Percentiles rank a stretch among this genome's conserved stretches.
phyloP scores from a whole-genome alignment of 75 land plant species.

The Chamaecyparis obtusa region DNA sequence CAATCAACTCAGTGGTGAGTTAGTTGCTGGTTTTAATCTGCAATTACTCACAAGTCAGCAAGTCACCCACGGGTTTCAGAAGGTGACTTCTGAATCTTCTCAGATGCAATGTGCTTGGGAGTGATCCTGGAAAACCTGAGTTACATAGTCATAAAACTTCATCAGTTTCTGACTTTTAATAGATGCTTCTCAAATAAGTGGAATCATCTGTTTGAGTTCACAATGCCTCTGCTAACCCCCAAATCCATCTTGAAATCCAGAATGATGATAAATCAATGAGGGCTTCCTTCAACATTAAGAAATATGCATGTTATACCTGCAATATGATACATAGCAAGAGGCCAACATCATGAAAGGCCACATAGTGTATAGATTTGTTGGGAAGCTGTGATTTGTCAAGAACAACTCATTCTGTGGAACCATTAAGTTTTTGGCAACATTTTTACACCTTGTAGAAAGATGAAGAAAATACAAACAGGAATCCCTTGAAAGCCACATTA shows the following conservation, averaged over 20 bases:
- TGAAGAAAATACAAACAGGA: neutral
- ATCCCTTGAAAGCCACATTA: neutral
- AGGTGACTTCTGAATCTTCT: neutral
- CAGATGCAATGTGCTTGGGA: neutral
- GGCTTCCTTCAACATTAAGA: neutral
- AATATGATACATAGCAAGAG: neutral
- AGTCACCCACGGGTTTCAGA: no score
- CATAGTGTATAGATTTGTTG: neutral
- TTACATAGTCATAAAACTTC: neutral
- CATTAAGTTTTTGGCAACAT: neutral
- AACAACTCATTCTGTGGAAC: neutral
- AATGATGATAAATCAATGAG: neutral
- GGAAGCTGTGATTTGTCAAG: neutral
- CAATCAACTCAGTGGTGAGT: no score
- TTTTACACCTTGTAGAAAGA: neutral
- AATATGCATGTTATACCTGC: neutral
- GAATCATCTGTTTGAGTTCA: neutral
- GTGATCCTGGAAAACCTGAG: neutral
- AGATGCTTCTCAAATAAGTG: neutral
- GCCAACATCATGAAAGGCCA: neutral
- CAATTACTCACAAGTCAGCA: no score
- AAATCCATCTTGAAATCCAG: neutral
- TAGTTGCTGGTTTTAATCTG: no score
- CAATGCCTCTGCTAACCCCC: neutral
- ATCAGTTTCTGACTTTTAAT: neutral